Evolutionary conservation across 163 green algal genomes (phyloP).

Genomic region (Scenedesmus sp.): DNA sequence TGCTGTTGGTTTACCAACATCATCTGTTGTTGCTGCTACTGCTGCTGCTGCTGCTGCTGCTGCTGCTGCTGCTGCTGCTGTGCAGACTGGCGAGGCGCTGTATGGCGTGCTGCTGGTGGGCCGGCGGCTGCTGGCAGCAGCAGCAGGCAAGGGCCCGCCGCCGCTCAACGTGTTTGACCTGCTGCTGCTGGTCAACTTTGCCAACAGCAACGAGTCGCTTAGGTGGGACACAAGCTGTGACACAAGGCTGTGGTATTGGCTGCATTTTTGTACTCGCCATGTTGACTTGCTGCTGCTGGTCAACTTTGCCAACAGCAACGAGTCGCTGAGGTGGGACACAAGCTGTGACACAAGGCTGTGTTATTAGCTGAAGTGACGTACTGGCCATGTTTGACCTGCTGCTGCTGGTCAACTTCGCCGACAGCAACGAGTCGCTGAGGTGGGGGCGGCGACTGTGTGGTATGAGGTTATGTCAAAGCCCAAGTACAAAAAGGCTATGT

Average conservation of each 20-base stretch:
- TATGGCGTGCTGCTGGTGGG: slow-evolving; percentile 68
- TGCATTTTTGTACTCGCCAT: too few relatives aligned
- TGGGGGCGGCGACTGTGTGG: too few relatives aligned
- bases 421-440: too few relatives aligned
- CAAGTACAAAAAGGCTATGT: too few relatives aligned
- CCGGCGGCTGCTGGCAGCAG: slow-evolving; percentile 51
- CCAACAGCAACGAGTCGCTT: slow-evolving; percentile 73
- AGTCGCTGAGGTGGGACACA: slow-evolving; percentile 64
- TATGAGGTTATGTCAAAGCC: too few relatives aligned
- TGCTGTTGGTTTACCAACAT: background rate
- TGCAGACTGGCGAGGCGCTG: slow-evolving; percentile 59
- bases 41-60: background rate
- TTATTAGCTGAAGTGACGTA: background rate
- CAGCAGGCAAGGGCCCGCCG: slow-evolving; percentile 47
- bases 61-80: background rate
- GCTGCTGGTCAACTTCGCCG: too few relatives aligned
- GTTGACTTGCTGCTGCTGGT: slow-evolving; percentile 68
- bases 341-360: background rate
- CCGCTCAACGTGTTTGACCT: slow-evolving; percentile 77
- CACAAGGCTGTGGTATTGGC: background rate
- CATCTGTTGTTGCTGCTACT: background rate
- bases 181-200: slow-evolving; percentile 84
- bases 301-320: slow-evolving; percentile 79
- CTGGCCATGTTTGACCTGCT: too few relatives aligned
- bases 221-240: slow-evolving; percentile 44